Base-by-base conservation (phyloP, 768 basidiomycete genomes). In the Serpula lacrymans region DNA sequence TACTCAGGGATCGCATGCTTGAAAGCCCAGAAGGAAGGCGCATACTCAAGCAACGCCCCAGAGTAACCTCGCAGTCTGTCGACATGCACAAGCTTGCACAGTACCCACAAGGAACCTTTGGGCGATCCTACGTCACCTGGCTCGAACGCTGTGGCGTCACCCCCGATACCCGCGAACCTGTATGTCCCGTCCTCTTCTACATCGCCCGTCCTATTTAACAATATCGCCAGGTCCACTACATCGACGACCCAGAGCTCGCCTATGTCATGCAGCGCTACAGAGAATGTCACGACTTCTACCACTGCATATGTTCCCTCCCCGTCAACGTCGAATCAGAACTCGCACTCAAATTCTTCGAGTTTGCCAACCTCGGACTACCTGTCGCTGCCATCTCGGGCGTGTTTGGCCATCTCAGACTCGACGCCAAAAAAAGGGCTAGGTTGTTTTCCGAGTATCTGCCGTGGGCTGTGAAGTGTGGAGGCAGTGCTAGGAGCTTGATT, bases 201-300 rank as follows among this genome's bases (percentile, higher is more conserved):
- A 30, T 9, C 29, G n/a, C 39, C 6, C n/a, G 28, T 21, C 8
- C 12, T 31, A 32, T 45, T 37, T 30, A 12, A 41, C 17, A 22
- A 23, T 31, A 17, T 35, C 42, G 45, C 39, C 53, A 97, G 94
- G 94, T 96, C 5, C 88, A 84, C 49, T 98, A 97, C 55, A 84
- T 98, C 42, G 79, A 87, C 55, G 91, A 97, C 54, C 92, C 93
- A 2, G 94, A 96, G 54, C 77, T 96, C 9, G 96, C 96, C 18
- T 98, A 96, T 62, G 88, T 98, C 41, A 91, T 99, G 87, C 90
- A 94, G 51, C 84, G 95, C 37, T 99, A 98, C 61, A 84, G 95
- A 18, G 94, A 99, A 67, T 95, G 88, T 48, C 96, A 99, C 64
- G 95, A 99, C 65, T 85, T 98, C 51, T 96, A 97, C 58, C 96